Evolutionary conservation across 2,329 filamentous ascomycete species (phyloP), one percentile per base, ranked within the genome.

Genomic region (Tympanopsis confertula): DNA sequence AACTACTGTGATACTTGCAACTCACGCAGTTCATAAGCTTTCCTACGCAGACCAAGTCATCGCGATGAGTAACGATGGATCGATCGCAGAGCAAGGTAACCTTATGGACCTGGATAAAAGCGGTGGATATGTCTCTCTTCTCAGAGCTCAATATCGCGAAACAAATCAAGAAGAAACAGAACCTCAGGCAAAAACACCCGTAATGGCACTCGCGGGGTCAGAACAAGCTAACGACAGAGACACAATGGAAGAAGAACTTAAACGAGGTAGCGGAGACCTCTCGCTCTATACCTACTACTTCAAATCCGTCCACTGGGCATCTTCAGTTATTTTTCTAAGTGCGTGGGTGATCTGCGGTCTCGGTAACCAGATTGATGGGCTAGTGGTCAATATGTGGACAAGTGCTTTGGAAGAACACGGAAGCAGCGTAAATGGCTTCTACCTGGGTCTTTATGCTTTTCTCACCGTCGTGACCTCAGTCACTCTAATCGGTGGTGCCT

Each of bases 1-100:
- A 13, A 41, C 44, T 5, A 51, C 49, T 2, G 45, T 50, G 5
- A 18, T 48, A 5, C 5, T n/a, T 39, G 41, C 5, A 24, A 47
- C 36, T 15, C 37, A 50, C 47, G 20, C 53, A 4, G 49, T 53
- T 28, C 20, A 37, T 18, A 20, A 30, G 19, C 33, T 30, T 20
- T 22, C 22, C 22, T 40, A 10, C 28, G 38, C 20, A 19, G 38
- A 37, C 20, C 33, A 35, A 18, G 37, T 36, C 18, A 14, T 35
- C 15, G n/a, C 13, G 15, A 10, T 35, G n/a, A 13, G n/a, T 28
- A 10, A 10, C 10, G n/a, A 28, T 10, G 24, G 24, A 28, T n/a
- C 10, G 10, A 28, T 28, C 24, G 24, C 10, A 28, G 10, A 28
- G n/a, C 24, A 28, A 10, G 24, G 24, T n/a, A 10, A 10, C 24